Conservation (phyloP, 2,329 filamentous ascomycete species). For the Microcyclospora pomicola region DNA sequence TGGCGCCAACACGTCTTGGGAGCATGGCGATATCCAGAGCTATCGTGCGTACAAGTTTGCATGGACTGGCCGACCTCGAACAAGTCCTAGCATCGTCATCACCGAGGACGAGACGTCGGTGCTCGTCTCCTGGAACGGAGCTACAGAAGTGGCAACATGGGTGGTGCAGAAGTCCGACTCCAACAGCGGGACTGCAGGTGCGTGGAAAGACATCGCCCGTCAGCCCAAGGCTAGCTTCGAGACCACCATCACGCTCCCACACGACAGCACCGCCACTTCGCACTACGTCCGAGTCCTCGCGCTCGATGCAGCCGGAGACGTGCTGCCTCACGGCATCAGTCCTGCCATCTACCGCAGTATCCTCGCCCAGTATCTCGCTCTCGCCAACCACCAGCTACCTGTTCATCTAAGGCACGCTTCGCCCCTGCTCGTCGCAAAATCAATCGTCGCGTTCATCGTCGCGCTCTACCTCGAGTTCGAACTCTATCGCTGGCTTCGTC, state of each 20-base stretch:
- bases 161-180: constrained; percentile 36
- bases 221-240: constrained; percentile 27
- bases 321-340: too few relatives aligned
- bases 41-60: constrained; percentile 41
- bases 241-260: constrained; percentile 15
- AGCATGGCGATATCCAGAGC: constrained; percentile 29
- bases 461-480: too few relatives aligned
- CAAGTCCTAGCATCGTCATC: constrained; percentile 22
- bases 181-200: constrained; percentile 6
- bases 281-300: constrained; percentile 18
- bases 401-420: too few relatives aligned
- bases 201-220: constrained; percentile 11
- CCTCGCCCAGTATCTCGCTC: too few relatives aligned
- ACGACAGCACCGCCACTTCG: constrained; percentile 4
- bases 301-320: too few relatives aligned
- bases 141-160: constrained; percentile 34
- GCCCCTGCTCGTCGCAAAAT: too few relatives aligned
- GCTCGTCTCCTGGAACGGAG: constrained; percentile 41
- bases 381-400: too few relatives aligned
- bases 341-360: too few relatives aligned
- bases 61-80: constrained; percentile 30
- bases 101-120: constrained; percentile 16
- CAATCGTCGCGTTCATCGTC: too few relatives aligned
- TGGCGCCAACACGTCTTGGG: constrained; percentile 15
- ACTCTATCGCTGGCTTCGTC: too few relatives aligned